Conservation (phyloP, 2,329 filamentous ascomycete genomes). For the Neofusicoccum kwambonambiense region DNA sequence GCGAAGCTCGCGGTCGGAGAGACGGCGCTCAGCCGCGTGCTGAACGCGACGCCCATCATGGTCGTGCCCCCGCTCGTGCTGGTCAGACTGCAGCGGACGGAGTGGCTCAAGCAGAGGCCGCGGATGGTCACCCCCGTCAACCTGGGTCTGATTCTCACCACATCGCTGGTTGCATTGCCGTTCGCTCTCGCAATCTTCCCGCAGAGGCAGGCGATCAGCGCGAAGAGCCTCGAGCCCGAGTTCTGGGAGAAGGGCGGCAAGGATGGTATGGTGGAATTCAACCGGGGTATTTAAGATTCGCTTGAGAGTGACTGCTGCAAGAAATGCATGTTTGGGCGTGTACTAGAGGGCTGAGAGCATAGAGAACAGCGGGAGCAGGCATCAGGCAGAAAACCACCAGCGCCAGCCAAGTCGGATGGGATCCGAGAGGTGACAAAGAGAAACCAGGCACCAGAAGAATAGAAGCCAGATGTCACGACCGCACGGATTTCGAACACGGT, state of each 20-base stretch:
- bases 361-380: neutral
- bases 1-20: slow-evolving; percentile 88
- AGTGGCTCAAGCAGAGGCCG: slow-evolving; percentile 78
- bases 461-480: slow-evolving; percentile 11
- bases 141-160: slow-evolving; percentile 79
- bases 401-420: neutral
- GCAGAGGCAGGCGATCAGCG: slow-evolving; percentile 79
- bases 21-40: slow-evolving; percentile 84
- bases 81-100: slow-evolving; percentile 76
- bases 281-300: slow-evolving; percentile 72
- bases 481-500: slow-evolving; percentile 11
- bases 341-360: neutral
- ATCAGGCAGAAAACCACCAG: neutral
- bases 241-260: slow-evolving; percentile 80
- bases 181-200: slow-evolving; percentile 90
- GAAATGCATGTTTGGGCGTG: neutral
- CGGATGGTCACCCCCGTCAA: slow-evolving; percentile 79
- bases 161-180: slow-evolving; percentile 84
- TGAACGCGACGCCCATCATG: slow-evolving; percentile 97
- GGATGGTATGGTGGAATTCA: slow-evolving; percentile 87
- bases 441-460: neutral
- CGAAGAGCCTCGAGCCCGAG: slow-evolving; percentile 75
- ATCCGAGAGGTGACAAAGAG: neutral
- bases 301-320: neutral
- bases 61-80: slow-evolving; percentile 85